Conservation (phyloP, 2,329 filamentous ascomycete species). For the Cladosporium cucumerinum region DNA sequence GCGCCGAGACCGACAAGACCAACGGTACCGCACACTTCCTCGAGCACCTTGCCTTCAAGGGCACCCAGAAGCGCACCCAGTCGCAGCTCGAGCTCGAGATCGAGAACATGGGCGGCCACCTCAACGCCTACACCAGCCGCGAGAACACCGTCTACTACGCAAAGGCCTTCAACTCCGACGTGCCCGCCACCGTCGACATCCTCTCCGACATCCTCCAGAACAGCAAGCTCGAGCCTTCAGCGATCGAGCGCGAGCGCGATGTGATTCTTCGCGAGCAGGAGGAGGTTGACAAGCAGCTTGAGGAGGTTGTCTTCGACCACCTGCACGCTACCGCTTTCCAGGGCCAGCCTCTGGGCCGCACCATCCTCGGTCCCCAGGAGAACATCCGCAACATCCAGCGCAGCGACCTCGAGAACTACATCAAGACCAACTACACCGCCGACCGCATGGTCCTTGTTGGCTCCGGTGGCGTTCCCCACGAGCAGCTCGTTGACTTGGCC, state of each 20-base stretch:
- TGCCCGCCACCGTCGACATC: conserved; percentile 94
- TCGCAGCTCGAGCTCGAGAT: conserved; percentile 99
- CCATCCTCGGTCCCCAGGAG: conserved; percentile 94
- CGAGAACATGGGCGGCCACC: conserved; percentile 99
- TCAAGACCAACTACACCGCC: conserved; percentile 99
- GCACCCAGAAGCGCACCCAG: conserved; percentile 89
- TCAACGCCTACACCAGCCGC: conserved; percentile 99
- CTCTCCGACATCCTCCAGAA: conserved; percentile 99
- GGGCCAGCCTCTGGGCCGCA: conserved; percentile 91
- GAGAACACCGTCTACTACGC: conserved; percentile 99
- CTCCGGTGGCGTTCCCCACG: conserved; percentile 88
- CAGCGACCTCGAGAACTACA: conserved; percentile 88
- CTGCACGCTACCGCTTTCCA: conserved; percentile 98
- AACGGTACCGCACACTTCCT: conserved; percentile 99
- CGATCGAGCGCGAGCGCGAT: conserved; percentile 96
- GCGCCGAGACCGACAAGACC: conserved; percentile 96
- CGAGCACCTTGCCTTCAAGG: conserved; percentile 99
- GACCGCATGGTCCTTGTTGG: conserved; percentile 99
- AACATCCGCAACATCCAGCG: conserved; percentile 97
- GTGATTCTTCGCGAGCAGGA: conserved; percentile 98
- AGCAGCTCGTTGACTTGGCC: conserved; percentile 89
- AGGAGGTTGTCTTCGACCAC: conserved; percentile 99
- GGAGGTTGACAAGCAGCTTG: conserved; percentile 99
- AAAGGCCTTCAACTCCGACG: conserved; percentile 97
- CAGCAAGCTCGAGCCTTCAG: conserved; percentile 90